Evolutionary conservation across 139 green algal species (phyloP), one percentile per base, ranked within the genome.

Genomic region (Tetraselmis striata): DNA sequence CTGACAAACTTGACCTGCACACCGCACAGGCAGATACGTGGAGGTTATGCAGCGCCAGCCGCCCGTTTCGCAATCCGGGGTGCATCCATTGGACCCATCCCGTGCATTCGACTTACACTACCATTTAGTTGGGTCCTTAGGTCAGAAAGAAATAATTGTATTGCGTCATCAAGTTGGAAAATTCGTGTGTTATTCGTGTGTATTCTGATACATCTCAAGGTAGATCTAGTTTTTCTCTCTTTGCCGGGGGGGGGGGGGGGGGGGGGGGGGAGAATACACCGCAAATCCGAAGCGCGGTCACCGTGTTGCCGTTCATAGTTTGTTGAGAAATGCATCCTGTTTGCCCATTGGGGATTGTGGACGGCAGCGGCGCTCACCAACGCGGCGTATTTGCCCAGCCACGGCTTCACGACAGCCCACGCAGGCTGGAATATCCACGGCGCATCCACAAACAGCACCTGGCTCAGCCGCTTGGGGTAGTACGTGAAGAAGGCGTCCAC

Each of bases 401-500:
- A 83, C 1, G 96, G 96, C 86, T 95, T 96, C 58, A 98, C 90
- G 30, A 96, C 83, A 29, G 91, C 88, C 94, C 95, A 99, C 2
- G 91, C 89, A 1, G 93, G 92, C 79, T 92, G 89, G 85, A 99
- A 99, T 31, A 96, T 90, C 91, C 92, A 97, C 24, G 96, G 96
- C 0, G 96, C 92, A 23, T 98, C 96, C 30, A 99, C 92, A 75
- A 98, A 87, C 76, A 98, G 87, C 76, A 98, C 95, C 82, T 98
- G 93, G 0, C 90, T 90, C 45, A 99, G 85, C 0, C 88, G 85
- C 1, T 95, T 94, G 1, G 96, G 96, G 85, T 98, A 98, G 84
- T 96, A 97, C 31, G 94, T 90, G 84, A 98, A 98, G 86, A 99
- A 99, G 0, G 95, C 90, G 59, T 98, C 93, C 26, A 96, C 79